Evolutionary conservation across 208 protist species (phyloP), one percentile per base, ranked within the genome.

Genomic region (Novymonas esmeraldas): DNA sequence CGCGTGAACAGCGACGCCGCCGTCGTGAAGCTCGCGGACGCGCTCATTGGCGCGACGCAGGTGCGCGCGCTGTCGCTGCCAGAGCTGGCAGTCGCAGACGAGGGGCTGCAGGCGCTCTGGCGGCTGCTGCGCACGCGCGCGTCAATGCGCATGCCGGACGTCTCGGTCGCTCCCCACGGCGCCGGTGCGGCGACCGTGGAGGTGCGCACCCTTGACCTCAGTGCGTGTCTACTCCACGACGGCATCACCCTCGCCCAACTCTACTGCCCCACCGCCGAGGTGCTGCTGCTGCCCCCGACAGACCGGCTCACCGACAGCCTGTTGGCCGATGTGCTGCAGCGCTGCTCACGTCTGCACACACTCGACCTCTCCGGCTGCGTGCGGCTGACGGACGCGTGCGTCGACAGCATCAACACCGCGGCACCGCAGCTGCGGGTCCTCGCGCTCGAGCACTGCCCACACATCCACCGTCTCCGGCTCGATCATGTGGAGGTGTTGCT

Each of bases 371-470:
- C 55, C 14, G 55, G 55, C 18, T 61, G 55, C 36, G 39, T 20
- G 55, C 55, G 55, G 3, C 36, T 61, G 36, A 61, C 55, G 7
- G 55, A 61, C 39, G 55, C 55, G 33, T 61, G 55, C 28, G 55
- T 61, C 22, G 22, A 41, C 36, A 20, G 20, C 36, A 11, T 61
- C 55, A 61, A 61, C 39, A 24, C 18, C 20, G 20, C 39, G 16
- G 55, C 55, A 2, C 55, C 55, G 33, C 20, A 41, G 39, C 22
- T 61, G 9, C 55, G 55, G 20, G 55, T 61, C 24, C 55, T 61
- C 10, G 55, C 55, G 20, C 33, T 61, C 31, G 55, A 61, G 55
- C 55, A 61, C 36, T 61, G 55, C 26, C 55, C 55, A 36, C 55
- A 61, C 55, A 33, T 61, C 42, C 55, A 61, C 34, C 55, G 36